Conservation (phyloP, 2,329 filamentous ascomycete species). For the Dryadomyces sulphureus region DNA sequence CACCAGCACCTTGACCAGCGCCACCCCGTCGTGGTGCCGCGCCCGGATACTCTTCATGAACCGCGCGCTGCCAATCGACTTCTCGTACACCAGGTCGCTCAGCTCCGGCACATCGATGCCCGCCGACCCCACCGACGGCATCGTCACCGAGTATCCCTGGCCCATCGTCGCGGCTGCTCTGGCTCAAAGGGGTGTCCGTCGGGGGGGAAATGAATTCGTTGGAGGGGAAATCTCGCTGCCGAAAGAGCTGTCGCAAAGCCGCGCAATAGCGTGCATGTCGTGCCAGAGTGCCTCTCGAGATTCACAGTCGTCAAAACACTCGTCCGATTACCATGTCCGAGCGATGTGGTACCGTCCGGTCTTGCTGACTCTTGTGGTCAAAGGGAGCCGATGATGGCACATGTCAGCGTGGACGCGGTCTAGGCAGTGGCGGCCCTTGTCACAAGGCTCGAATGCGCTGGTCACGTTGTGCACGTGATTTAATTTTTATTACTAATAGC, state of each 20-base stretch:
- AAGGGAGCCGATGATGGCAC: neutral
- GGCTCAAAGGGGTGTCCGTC: neutral
- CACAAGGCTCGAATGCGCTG: neutral
- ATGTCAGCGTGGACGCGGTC: neutral
- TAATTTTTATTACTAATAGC: neutral
- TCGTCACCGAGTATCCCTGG: slow-evolving; percentile 88
- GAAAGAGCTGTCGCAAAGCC: neutral
- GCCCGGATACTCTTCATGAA: slow-evolving; percentile 97
- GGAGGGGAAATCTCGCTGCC: neutral
- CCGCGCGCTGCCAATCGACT: slow-evolving; percentile 75
- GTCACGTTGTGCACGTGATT: neutral
- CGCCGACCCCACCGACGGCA: slow-evolving; percentile 78
- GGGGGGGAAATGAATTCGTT: neutral
- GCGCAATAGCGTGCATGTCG: neutral
- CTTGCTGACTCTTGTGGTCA: too few species aligned
- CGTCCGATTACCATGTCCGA: neutral
- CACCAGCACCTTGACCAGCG: slow-evolving; percentile 86
- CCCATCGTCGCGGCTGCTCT: slow-evolving; percentile 48
- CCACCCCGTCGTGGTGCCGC: slow-evolving; percentile 75
- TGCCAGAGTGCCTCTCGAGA: neutral
- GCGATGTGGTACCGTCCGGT: neutral
- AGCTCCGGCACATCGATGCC: slow-evolving; percentile 91
- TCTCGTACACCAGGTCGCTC: slow-evolving; percentile 80
- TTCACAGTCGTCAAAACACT: neutral
- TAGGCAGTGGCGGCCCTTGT: neutral